Percentiles rank a stretch among this genome's conserved stretches.
These are phyloP conservation scores for Miamiensis avidus DNA, from an alignment of 169 alveolate genomes.

Conservation along the genomic window DNA sequence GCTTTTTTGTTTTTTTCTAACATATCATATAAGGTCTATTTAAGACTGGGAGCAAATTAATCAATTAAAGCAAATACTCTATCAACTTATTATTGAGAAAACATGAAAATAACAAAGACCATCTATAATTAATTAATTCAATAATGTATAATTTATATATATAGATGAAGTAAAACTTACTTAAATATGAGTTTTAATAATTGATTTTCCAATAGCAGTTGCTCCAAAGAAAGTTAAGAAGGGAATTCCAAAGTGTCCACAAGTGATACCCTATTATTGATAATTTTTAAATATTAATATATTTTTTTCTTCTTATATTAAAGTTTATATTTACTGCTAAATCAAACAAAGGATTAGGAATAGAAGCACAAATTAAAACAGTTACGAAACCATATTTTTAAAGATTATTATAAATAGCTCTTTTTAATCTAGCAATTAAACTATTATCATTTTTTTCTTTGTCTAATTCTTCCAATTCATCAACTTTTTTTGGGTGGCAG, in stretches of 20 bases:
- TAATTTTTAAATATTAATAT: slow-evolving; percentile 85
- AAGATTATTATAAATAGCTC: slow-evolving; percentile 73
- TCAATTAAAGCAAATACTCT: slow-evolving; percentile 32
- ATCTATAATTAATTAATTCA: slow-evolving; percentile 20
- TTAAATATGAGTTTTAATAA: slow-evolving; percentile 85
- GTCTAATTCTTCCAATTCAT: slow-evolving; percentile 80
- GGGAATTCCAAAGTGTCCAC: slow-evolving; percentile 94
- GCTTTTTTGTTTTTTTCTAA: slow-evolving; percentile 51
- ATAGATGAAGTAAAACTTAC: slow-evolving; percentile 9
- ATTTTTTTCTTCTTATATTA: slow-evolving; percentile 13
- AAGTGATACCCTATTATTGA: slow-evolving; percentile 77
- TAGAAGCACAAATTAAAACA: slow-evolving; percentile 83
- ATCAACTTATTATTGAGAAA: slow-evolving; percentile 60
- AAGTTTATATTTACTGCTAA: slow-evolving; percentile 3
- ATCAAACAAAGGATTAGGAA: slow-evolving; percentile 82
- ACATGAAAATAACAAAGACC: slow-evolving; percentile 79
- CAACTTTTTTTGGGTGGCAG: slow-evolving; percentile 70
- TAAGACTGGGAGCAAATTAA: slow-evolving; percentile 35
- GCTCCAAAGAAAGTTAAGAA: slow-evolving; percentile 91
- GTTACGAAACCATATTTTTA: slow-evolving; percentile 88
- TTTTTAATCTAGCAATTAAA: slow-evolving; percentile 68
- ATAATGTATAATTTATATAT: background rate
- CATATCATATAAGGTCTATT: slow-evolving; percentile 23
- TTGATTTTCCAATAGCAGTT: slow-evolving; percentile 90
- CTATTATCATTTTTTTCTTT: slow-evolving; percentile 46